Base-by-base conservation (phyloP, 371 early-diverging fungal species). In the Actinomortierella ambigua region DNA sequence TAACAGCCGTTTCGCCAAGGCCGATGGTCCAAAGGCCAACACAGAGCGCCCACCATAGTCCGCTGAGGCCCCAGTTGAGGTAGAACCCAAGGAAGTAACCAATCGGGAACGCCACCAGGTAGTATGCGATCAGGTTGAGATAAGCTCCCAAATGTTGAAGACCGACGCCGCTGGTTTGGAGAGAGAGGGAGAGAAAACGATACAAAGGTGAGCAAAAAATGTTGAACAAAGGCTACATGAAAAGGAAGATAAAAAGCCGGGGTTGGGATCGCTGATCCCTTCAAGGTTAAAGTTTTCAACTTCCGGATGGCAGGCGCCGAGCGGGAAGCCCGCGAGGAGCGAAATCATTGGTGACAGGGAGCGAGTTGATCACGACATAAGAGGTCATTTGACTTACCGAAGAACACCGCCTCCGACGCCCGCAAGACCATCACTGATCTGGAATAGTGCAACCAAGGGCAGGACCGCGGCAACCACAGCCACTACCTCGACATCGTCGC, bases 381-480 rank as follows among this genome's bases (percentile, higher is more conserved):
- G 34, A 11, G 4, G 7, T 6, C 4, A 34, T 6, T 34, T 34
- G 34, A 34, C 34, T 34, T 34, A 34, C 40, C 93, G 85, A 24
- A 93, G 79, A 2, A 91, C 81, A 47, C 93, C 92, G 2, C 90
- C 88, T 14, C 84, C 81, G 6, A 90, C 85, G 55, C 85, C 82
- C 20, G 85, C 86, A 13, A 88, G 54, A 1, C 89, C 87, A 73
- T 93, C 93, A 24, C 75, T 58, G 57, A 95, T 77, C 71, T 97
- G 97, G 78, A 91, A 95, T 40, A 91, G 50, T 0, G 95, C 92
- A 27, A 83, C 90, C 4, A 92, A 60, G 0, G 95, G 95, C 57
- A 95, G 71, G 27, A 95, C 81, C 34, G 56, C 54, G 1, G 90
- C 87, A 8, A 94, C 93, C 13, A 87, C 69, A 7, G 50, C 68